Conservation (phyloP, 176 grass and related monocot genomes). For the Panicum miliaceum region DNA sequence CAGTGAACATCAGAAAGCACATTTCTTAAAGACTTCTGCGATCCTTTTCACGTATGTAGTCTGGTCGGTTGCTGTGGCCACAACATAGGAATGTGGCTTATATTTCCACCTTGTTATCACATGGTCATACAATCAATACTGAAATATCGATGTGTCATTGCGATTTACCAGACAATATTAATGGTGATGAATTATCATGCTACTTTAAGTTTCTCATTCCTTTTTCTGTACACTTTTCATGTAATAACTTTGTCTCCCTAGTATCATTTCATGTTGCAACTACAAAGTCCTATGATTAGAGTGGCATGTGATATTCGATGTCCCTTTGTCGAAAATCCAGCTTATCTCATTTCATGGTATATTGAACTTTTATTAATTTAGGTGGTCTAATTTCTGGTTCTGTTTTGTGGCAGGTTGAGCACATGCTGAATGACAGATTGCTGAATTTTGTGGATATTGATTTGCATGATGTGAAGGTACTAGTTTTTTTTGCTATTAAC, state of each 20-base stretch:
- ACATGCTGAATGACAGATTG: constrained; percentile 93
- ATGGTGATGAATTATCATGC: constrained; percentile 24
- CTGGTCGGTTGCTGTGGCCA: background rate
- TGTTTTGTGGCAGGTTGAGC: constrained; percentile 71
- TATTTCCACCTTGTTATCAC: constrained; percentile 24
- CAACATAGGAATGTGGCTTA: constrained; percentile 16
- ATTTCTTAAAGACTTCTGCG: constrained; percentile 7
- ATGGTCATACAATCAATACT: background rate
- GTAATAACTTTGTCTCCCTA: background rate
- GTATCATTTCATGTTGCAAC: too few relatives aligned
- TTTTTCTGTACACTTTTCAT: background rate
- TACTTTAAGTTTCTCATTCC: background rate
- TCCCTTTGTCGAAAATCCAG: constrained; percentile 6
- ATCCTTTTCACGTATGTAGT: background rate
- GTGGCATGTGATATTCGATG: constrained; percentile 7
- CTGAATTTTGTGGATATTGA: constrained; percentile 90
- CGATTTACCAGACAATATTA: constrained; percentile 4
- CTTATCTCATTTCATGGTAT: constrained; percentile 29
- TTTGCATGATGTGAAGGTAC: constrained; percentile 95
- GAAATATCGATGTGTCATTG: background rate
- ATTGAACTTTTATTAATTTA: background rate
- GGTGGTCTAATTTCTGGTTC: constrained; percentile 38
- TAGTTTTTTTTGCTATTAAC: constrained; percentile 38
- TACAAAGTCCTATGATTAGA: background rate
- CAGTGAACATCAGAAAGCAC: background rate